These are phyloP conservation scores for Curvularia sp. DNA, from an alignment of 2,329 filamentous ascomycete species.

Conservation along the genomic window DNA sequence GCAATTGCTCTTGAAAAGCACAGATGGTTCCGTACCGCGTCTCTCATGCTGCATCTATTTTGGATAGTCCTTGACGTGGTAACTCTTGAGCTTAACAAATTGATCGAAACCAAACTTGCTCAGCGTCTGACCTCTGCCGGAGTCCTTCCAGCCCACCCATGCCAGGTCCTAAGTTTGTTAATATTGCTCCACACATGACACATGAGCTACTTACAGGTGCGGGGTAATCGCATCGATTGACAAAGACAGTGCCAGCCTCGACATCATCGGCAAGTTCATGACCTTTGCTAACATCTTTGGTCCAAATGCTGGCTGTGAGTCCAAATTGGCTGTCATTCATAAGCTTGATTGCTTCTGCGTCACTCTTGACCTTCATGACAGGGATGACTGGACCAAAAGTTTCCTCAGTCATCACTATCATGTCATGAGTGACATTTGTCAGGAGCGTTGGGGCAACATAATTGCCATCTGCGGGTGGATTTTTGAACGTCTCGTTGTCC, in stretches of 20 bases:
- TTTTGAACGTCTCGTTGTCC: conserved; percentile 76
- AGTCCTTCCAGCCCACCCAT: conserved; percentile 99
- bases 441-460: conserved; percentile 87
- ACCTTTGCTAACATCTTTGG: conserved; percentile 79
- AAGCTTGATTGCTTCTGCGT: conserved; percentile 78
- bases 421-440: conserved; percentile 77
- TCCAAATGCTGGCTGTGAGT: conserved; percentile 96
- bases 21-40: conserved; percentile 23
- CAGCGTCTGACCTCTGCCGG: conserved; percentile 87
- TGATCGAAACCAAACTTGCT: conserved; percentile 93
- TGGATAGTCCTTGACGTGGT: conserved; percentile 83
- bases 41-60: conserved; percentile 51
- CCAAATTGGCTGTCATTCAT: conserved; percentile 98
- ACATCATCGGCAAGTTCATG: conserved; percentile 79
- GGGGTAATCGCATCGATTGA: conserved; percentile 92
- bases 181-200: background rate
- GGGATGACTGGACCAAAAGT: conserved; percentile 94
- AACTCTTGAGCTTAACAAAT: conserved; percentile 96
- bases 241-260: conserved; percentile 93
- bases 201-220: conserved; percentile 73
- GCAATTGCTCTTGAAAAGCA: conserved; percentile 16
- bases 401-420: conserved; percentile 91
- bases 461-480: conserved; percentile 78
- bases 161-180: conserved; percentile 72
- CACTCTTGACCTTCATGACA: conserved; percentile 82